Evolutionary conservation across 2,329 filamentous ascomycete species (phyloP).

Genomic region (Penicillium oxalicum): DNA sequence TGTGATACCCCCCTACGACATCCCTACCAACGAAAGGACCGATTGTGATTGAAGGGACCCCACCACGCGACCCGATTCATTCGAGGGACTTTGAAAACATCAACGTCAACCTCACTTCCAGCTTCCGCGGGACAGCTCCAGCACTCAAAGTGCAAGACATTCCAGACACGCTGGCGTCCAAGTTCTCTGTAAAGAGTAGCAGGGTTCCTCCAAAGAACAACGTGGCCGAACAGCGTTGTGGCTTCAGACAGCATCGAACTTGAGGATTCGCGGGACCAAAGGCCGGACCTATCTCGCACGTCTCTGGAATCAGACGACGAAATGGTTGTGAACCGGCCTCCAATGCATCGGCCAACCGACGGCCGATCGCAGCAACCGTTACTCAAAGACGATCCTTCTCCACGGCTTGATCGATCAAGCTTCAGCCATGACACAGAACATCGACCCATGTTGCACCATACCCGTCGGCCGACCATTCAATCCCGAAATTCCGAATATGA

Average conservation of each 20-base stretch:
- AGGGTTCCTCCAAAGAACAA: background rate
- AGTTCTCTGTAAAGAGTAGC: too few relatives aligned
- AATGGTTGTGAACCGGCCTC: constrained; percentile 42
- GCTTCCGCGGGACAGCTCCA: too few relatives aligned
- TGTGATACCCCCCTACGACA: constrained; percentile 5
- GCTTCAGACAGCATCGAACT: constrained; percentile 27
- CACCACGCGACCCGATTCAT: too few relatives aligned
- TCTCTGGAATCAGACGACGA: constrained; percentile 40
- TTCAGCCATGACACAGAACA: constrained; percentile 28
- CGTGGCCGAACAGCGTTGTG: constrained; percentile 22
- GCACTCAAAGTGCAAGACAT: too few relatives aligned
- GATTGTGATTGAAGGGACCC: too few relatives aligned
- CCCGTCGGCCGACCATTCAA: constrained; percentile 63
- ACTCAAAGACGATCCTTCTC: constrained; percentile 44
- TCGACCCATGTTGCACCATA: constrained; percentile 38
- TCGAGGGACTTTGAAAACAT: too few relatives aligned
- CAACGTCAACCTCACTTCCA: too few relatives aligned
- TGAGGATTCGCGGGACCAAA: constrained; percentile 18
- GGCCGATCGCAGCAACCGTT: constrained; percentile 50
- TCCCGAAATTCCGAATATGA: constrained; percentile 67
- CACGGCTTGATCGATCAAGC: constrained; percentile 30
- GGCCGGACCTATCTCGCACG: constrained; percentile 34
- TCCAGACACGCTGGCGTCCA: too few relatives aligned
- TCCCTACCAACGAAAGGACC: background rate
- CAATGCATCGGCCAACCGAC: constrained; percentile 44